A percentile compares a stretch with the other conserved stretches of the same genome.
Evolutionary conservation across 495 filamentous ascomycete species (phyloP).

Genomic region (Penicillium canariense): DNA sequence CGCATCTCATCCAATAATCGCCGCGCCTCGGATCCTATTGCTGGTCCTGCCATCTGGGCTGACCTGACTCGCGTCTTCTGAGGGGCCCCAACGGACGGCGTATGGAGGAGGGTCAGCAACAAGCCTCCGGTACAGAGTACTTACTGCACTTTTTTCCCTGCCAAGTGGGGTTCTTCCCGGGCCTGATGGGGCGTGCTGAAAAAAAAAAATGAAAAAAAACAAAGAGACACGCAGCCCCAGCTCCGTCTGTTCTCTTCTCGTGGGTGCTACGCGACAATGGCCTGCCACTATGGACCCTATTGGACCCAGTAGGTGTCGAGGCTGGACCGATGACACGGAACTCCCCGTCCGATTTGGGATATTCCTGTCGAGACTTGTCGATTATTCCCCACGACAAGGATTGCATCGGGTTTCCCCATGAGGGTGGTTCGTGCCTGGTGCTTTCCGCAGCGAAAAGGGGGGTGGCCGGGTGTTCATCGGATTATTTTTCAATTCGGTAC

Average conservation of each 20-base stretch:
- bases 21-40: constrained; percentile 8
- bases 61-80: constrained; percentile 1
- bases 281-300: constrained; percentile 6
- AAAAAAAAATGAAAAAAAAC: too few species aligned
- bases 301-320: constrained; percentile 5
- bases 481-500: not conserved
- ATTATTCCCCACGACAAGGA: constrained; percentile 18
- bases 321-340: constrained; percentile 13
- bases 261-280: constrained; percentile 10
- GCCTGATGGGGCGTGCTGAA: not conserved
- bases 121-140: not conserved
- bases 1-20: constrained; percentile 14
- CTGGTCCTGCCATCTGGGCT: constrained; percentile 16
- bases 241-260: not conserved
- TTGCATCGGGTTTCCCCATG: constrained; percentile 1
- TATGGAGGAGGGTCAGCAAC: not conserved
- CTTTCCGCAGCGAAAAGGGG: constrained; percentile 1
- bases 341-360: constrained; percentile 15
- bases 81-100: not conserved
- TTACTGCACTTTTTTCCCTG: not conserved
- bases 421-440: not conserved
- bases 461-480: not conserved
- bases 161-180: not conserved
- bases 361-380: constrained; percentile 24
- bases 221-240: not conserved